Percentiles rank a stretch among this genome's conserved stretches.
phyloP scores from a whole-genome alignment of 495 filamentous ascomycete genomes.

The Hypoxylon trugodes region DNA sequence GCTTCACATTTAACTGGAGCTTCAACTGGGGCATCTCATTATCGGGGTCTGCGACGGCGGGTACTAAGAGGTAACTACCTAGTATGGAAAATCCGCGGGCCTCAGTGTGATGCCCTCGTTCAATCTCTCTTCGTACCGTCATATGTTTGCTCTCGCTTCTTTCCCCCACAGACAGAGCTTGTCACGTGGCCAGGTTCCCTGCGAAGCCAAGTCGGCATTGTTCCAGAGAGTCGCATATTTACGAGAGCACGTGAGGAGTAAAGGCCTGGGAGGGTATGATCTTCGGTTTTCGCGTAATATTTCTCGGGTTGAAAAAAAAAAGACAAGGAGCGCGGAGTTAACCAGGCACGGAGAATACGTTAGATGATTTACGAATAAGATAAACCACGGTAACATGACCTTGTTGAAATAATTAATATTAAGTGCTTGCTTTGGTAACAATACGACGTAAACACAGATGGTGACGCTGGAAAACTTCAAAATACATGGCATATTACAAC shows the following conservation, averaged over 20 bases:
- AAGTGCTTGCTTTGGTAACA: too few relatives aligned
- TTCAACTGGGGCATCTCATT: conserved; percentile 42
- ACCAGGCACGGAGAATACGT: neutral
- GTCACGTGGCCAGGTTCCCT: conserved; percentile 11
- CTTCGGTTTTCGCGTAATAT: neutral
- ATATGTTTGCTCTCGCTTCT: conserved; percentile 12
- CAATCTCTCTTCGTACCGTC: neutral
- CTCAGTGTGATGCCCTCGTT: neutral
- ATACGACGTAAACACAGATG: too few relatives aligned
- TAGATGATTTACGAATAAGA: too few relatives aligned
- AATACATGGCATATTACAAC: too few relatives aligned
- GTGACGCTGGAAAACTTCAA: too few relatives aligned
- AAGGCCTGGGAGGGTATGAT: neutral
- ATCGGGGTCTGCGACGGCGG: conserved; percentile 23
- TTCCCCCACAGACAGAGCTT: conserved; percentile 11
- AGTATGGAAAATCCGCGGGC: neutral
- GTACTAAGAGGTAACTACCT: neutral
- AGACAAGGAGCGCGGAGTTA: neutral
- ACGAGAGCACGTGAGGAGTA: neutral
- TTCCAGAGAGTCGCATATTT: neutral
- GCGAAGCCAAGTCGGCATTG: neutral
- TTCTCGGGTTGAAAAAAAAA: neutral
- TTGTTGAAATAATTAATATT: too few relatives aligned
- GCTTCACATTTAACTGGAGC: conserved; percentile 40
- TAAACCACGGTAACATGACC: too few relatives aligned